Evolutionary conservation across 768 basidiomycete genomes (phyloP).

Genomic region (Tricholomella constricta): DNA sequence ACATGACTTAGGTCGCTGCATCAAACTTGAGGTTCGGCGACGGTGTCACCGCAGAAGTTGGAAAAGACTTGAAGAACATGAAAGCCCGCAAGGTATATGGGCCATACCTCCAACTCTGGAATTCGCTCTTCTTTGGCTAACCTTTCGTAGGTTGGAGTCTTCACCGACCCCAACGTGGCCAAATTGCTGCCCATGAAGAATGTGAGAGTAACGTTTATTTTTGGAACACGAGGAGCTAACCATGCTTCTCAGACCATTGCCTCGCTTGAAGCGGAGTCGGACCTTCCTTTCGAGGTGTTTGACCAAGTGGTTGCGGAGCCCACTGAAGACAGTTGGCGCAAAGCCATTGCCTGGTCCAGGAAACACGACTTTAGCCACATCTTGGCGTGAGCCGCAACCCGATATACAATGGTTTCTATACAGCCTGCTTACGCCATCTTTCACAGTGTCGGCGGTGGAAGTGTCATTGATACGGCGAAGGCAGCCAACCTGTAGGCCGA

Average conservation of each 20-base stretch:
- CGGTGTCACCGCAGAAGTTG: slow-evolving; percentile 87
- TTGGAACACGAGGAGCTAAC: not conserved
- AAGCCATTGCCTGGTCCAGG: slow-evolving; percentile 88
- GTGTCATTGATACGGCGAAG: slow-evolving; percentile 95
- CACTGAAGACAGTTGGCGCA: slow-evolving; percentile 86
- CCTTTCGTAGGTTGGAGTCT: slow-evolving; percentile 80
- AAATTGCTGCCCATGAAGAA: slow-evolving; percentile 81
- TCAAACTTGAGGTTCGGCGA: slow-evolving; percentile 88
- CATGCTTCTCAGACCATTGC: slow-evolving; percentile 58
- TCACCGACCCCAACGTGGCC: slow-evolving; percentile 87
- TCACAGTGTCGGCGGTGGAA: slow-evolving; percentile 84
- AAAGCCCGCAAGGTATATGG: slow-evolving; percentile 73
- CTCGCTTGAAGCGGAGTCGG: slow-evolving; percentile 75
- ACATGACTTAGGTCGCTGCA: slow-evolving; percentile 65
- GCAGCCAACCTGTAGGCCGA: slow-evolving; percentile 80
- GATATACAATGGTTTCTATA: not conserved
- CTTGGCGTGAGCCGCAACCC: slow-evolving; percentile 61
- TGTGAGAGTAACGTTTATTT: slow-evolving; percentile 42
- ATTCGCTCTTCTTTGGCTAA: slow-evolving; percentile 8
- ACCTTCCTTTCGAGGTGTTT: slow-evolving; percentile 80
- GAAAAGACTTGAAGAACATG: slow-evolving; percentile 95
- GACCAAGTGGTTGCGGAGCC: slow-evolving; percentile 87
- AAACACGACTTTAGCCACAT: slow-evolving; percentile 91
- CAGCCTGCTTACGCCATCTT: slow-evolving; percentile 2
- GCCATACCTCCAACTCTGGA: not conserved